These are phyloP conservation scores for Nannochloropsis salina DNA, from an alignment of 108 stramenopile species.

Conservation along the genomic window DNA sequence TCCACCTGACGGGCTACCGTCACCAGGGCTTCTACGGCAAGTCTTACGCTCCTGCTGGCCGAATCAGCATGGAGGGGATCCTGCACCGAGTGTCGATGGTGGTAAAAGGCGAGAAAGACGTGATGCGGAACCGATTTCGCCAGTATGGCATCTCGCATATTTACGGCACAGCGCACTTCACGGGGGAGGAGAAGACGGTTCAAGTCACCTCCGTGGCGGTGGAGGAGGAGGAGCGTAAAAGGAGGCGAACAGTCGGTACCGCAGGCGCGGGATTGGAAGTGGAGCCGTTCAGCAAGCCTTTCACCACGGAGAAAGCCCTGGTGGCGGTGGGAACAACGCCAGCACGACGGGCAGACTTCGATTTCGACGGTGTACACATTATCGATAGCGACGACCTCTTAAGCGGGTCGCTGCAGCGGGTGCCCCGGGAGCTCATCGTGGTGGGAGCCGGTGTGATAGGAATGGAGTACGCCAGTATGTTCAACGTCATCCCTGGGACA, in stretches of 20 bases:
- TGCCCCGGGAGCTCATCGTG: conserved; percentile 48
- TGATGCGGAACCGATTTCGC: conserved; percentile 1
- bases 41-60: not conserved
- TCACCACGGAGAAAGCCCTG: not conserved
- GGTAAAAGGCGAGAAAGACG: not conserved
- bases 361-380: conserved; percentile 16
- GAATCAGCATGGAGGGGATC: conserved; percentile 3
- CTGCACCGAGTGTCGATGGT: not conserved
- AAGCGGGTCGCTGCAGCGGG: not conserved
- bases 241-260: not conserved
- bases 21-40: conserved; percentile 30
- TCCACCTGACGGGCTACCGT: conserved; percentile 46
- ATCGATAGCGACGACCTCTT: not conserved
- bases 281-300: not conserved
- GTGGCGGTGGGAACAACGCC: conserved; percentile 7
- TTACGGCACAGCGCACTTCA: not conserved
- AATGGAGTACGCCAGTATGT: conserved; percentile 50
- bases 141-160: not conserved
- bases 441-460: conserved; percentile 46
- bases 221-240: not conserved
- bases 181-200: not conserved
- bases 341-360: not conserved
- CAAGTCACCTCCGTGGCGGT: not conserved
- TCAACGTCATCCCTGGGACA: conserved; percentile 41
- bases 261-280: conserved; percentile 1